phyloP scores from a whole-genome alignment of 2,329 filamentous ascomycete species.

The Mycosphaerella sp. region DNA sequence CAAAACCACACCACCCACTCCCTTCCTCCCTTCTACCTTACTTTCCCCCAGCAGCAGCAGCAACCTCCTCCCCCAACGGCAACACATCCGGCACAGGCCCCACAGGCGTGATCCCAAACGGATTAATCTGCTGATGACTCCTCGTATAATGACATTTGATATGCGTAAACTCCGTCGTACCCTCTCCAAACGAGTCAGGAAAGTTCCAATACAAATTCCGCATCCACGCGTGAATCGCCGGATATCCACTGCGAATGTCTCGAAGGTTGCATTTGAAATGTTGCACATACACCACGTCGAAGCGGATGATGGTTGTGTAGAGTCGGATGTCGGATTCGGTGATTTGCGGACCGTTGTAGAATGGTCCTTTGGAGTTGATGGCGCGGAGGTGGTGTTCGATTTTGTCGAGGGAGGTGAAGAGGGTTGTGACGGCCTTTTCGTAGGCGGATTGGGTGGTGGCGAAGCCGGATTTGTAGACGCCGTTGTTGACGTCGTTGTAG shows the following conservation, averaged over 20 bases:
- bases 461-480: constrained; percentile 48
- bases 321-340: constrained; percentile 49
- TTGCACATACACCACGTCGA: constrained; percentile 50
- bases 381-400: constrained; percentile 39
- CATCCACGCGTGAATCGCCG: constrained; percentile 57
- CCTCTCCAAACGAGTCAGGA: constrained; percentile 57
- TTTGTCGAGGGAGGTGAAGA: constrained; percentile 46
- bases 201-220: constrained; percentile 63
- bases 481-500: constrained; percentile 49
- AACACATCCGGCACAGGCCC: constrained; percentile 80
- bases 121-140: constrained; percentile 60
- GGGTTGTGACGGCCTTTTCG: constrained; percentile 39
- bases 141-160: constrained; percentile 77
- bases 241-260: constrained; percentile 79
- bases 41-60: constrained; percentile 35
- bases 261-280: constrained; percentile 74
- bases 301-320: constrained; percentile 56
- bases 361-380: constrained; percentile 35
- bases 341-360: constrained; percentile 41
- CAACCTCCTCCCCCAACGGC: constrained; percentile 69
- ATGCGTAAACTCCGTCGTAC: constrained; percentile 87
- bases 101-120: constrained; percentile 67
- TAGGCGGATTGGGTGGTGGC: constrained; percentile 49
- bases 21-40: not conserved
- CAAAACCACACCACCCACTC: no score